Percentiles rank a stretch among this genome's conserved stretches.
phyloP scores from a whole-genome alignment of 1,139 yeast genomes.

The Pichia sorboxylosa region DNA sequence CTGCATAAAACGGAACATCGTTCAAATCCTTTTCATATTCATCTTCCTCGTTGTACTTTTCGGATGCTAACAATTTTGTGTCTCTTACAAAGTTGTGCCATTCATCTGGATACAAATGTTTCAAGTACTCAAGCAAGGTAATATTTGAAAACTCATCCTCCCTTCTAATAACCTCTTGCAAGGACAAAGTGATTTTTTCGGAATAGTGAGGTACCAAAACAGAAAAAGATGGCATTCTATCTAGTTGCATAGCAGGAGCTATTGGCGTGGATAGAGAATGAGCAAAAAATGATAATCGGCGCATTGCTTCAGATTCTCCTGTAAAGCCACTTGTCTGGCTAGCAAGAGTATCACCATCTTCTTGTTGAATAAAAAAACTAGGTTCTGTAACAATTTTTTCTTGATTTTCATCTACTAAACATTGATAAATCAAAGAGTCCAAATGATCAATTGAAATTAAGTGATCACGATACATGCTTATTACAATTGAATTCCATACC shows the following conservation, averaged over 20 bases:
- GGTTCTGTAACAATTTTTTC: slow-evolving; percentile 97
- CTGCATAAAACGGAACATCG: slow-evolving; percentile 15
- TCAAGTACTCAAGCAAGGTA: slow-evolving; percentile 87
- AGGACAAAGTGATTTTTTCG: slow-evolving; percentile 86
- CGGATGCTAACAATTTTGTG: slow-evolving; percentile 96
- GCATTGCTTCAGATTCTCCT: slow-evolving; percentile 80
- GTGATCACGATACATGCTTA: slow-evolving; percentile 49
- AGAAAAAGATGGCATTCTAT: slow-evolving; percentile 97
- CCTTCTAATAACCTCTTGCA: slow-evolving; percentile 96
- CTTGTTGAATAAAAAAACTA: slow-evolving; percentile 94
- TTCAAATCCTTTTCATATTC: neutral
- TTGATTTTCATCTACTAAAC: slow-evolving; percentile 81
- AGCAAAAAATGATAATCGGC: slow-evolving; percentile 98
- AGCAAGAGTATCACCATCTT: slow-evolving; percentile 38
- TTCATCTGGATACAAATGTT: slow-evolving; percentile 95
- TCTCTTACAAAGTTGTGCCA: slow-evolving; percentile 99
- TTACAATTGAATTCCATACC: slow-evolving; percentile 42
- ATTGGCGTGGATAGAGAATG: slow-evolving; percentile 97
- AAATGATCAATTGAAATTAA: slow-evolving; percentile 95
- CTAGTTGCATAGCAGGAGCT: slow-evolving; percentile 97
- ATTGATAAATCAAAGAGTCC: slow-evolving; percentile 90
- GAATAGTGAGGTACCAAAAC: slow-evolving; percentile 97
- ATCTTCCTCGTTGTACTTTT: slow-evolving; percentile 32
- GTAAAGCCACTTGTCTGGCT: slow-evolving; percentile 4
- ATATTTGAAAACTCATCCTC: slow-evolving; percentile 98